phyloP scores from a whole-genome alignment of 805 yeast genomes.

The Yueomyces sp. region DNA sequence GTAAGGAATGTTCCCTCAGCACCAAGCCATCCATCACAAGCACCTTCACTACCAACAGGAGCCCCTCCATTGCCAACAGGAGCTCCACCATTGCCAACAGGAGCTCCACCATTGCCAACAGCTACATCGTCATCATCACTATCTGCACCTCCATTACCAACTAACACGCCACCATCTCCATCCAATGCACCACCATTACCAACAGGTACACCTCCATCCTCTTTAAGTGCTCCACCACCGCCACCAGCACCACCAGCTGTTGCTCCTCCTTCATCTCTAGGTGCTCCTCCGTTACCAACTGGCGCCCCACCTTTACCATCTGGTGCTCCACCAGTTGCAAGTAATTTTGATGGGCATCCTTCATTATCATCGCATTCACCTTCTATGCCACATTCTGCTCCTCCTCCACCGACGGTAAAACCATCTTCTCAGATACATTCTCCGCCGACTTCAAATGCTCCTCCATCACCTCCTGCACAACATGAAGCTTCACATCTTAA shows the following conservation, averaged over 20 bases:
- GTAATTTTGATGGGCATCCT: too few species aligned
- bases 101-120: constrained; percentile 11
- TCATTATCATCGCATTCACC: too few species aligned
- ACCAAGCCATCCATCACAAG: constrained; percentile 2
- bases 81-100: constrained; percentile 5
- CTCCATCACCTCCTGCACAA: constrained; percentile 11
- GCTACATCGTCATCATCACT: constrained; percentile 21
- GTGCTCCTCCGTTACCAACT: constrained; percentile 8
- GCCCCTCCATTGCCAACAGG: constrained; percentile 9
- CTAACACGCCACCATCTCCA: constrained; percentile 1
- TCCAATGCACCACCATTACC: constrained; percentile 11
- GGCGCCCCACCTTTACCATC: constrained; percentile 10
- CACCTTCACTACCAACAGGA: constrained; percentile 1
- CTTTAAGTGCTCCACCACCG: constrained; percentile 14
- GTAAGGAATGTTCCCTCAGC: background rate
- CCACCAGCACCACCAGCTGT: constrained; percentile 11
- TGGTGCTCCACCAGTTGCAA: constrained; percentile 2
- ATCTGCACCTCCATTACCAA: constrained; percentile 12
- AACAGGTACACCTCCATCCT: background rate
- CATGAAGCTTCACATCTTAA: constrained; percentile 6
- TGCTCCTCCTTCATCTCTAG: constrained; percentile 14
- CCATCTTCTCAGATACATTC: constrained; percentile 9
- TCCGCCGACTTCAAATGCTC: constrained; percentile 5
- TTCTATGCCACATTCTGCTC: constrained; percentile 3
- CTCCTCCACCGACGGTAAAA: constrained; percentile 10